Percentiles rank a stretch among this genome's conserved stretches.
phyloP scores from a whole-genome alignment of 495 filamentous ascomycete genomes.

The Eremomyces bilateralis region DNA sequence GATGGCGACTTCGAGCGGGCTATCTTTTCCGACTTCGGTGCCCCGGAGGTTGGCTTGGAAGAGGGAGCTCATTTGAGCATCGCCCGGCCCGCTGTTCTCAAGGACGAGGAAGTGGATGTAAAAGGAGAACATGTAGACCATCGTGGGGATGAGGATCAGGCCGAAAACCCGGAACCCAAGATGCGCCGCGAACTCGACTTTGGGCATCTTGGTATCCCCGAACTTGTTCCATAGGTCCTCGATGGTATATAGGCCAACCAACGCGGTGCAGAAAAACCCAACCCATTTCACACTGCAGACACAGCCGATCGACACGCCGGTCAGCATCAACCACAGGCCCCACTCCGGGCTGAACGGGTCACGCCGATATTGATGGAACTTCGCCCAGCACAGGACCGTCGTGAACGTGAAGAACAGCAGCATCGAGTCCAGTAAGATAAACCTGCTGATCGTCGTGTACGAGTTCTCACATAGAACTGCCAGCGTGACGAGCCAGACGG shows the following conservation, averaged over 20 bases:
- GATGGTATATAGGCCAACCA: constrained; percentile 86
- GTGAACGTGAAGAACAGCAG: constrained; percentile 94
- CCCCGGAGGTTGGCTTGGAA: constrained; percentile 93
- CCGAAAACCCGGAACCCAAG: constrained; percentile 61
- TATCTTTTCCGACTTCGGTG: constrained; percentile 82
- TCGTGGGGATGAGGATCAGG: constrained; percentile 63
- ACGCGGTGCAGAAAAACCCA: constrained; percentile 78
- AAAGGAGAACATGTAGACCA: constrained; percentile 90
- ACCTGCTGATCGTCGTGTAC: constrained; percentile 93
- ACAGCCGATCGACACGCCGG: constrained; percentile 83
- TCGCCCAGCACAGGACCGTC: constrained; percentile 87
- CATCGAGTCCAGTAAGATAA: constrained; percentile 96
- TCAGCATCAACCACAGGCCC: constrained; percentile 81
- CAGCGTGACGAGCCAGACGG: constrained; percentile 83
- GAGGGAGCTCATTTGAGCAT: constrained; percentile 97
- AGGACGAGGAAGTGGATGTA: constrained; percentile 81
- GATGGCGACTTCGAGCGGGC: constrained; percentile 71
- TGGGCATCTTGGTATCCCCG: constrained; percentile 76
- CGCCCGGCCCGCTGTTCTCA: constrained; percentile 84
- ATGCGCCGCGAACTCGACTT: constrained; percentile 57
- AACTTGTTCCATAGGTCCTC: constrained; percentile 99
- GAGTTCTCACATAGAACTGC: constrained; percentile 98
- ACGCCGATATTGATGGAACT: constrained; percentile 70
- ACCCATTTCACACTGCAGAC: constrained; percentile 98
- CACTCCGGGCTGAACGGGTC: constrained; percentile 73